Percentiles rank a stretch among this genome's conserved stretches.
Conservation (phyloP, 345 rosid genomes). For the Psidium friedrichsthalianum region DNA sequence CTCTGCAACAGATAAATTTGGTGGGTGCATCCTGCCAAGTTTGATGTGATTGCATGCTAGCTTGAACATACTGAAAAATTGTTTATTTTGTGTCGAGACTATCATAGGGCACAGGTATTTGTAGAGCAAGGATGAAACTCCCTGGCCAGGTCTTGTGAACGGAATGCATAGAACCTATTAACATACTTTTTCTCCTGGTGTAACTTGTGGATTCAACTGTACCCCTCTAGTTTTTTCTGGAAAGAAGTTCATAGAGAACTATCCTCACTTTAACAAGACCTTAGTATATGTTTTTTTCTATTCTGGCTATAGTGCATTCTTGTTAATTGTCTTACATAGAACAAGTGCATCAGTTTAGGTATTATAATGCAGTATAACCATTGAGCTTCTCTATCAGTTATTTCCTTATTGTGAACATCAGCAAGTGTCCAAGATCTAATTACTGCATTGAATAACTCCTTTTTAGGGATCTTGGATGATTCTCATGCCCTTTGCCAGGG, state of each 20-base stretch:
- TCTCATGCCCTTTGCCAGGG: slow-evolving; percentile 20
- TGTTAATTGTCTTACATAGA: neutral
- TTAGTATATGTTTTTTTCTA: neutral
- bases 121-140: neutral
- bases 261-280: neutral
- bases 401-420: neutral
- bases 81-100: neutral
- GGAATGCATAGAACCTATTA: neutral
- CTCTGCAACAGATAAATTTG: slow-evolving; percentile 21
- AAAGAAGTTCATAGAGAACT: neutral
- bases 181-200: neutral
- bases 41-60: neutral
- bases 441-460: neutral
- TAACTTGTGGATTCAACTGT: neutral
- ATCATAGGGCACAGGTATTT: neutral
- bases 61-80: neutral
- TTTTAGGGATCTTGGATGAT: slow-evolving; percentile 30
- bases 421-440: neutral
- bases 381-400: neutral
- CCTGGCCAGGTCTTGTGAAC: neutral
- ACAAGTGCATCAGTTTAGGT: neutral
- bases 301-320: neutral
- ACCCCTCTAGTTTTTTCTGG: neutral
- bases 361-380: neutral
- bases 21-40: slow-evolving; percentile 4